Evolutionary conservation across 2,329 filamentous ascomycete genomes (phyloP), one percentile per base, ranked within the genome.

Genomic region (Aspergillus luchuensis): DNA sequence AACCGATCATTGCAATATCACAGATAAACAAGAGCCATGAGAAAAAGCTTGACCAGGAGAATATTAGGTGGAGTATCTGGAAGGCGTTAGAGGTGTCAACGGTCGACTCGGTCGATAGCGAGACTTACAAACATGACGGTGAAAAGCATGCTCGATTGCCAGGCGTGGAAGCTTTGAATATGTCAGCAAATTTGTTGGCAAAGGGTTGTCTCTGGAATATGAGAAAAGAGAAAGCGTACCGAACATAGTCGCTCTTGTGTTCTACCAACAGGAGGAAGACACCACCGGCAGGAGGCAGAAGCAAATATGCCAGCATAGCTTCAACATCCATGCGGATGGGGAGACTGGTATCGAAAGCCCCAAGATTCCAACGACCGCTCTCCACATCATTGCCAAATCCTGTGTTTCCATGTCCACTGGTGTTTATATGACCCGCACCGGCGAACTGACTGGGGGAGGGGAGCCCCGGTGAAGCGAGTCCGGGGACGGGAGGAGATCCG

Each of bases 161-260:
- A 99, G 7, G 95, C 95, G 76, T 99, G 95, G 69, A 98, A 98
- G 65, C 91, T 94, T 7, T 1, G 67, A 59, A 51, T 43, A 45
- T 56, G 59, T 63, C 43, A 61, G 55, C 21, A 17, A 21, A 17
- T 41, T 15, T 55, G 15, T 15, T 55, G 15, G 15, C 23, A 56
- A 47, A 21, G 21, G 10, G 17, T 25, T 33, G 5, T 11, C n/a
- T 4, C 15, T 15, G 30, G 33, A 30, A 2, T 15, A 2, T 19
- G 13, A 7, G 13, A 15, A n/a, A 30, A 48, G 5, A 54, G 68
- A 28, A 28, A 28, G 0, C 75, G 73, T 78, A 94, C 91, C 95
- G 86, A 59, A 99, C 95, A 77, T 97, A 99, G 79, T 99, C 95
- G 73, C 92, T 97, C 81, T 97, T 95, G 72, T 93, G 87, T 83